Evolutionary conservation across 2,329 filamentous ascomycete genomes (phyloP), one percentile per base, ranked within the genome.

Genomic region (Cyphellophora attinorum): DNA sequence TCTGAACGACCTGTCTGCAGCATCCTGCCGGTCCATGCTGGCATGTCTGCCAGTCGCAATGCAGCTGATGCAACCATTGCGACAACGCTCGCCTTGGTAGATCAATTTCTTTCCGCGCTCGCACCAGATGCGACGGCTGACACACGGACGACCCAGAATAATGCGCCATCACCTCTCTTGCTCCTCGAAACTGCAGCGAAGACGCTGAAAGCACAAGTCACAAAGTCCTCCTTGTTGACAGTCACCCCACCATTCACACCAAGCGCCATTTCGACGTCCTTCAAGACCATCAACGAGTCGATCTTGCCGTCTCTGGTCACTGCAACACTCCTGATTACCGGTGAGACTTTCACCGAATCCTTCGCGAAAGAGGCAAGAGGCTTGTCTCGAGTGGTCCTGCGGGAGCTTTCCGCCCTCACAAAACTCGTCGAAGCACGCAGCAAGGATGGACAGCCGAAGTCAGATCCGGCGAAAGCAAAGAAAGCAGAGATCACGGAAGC

Each of bases 171-270:
- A 35, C 56, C 60, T n/a, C 70, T 94, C 15, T 62, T 75, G 11
- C 69, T 89, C 38, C 75, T 88, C 19, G 72, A 74, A 48, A 80
- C 88, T 49, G 72, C 82, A 0, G 74, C 84, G 1, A 73, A 70
- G 16, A 68, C 93, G 4, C 74, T 94, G 39, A 79, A 76, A 54
- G 84, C 86, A 0, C 85, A 95, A 53, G 74, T 79, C 2, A 94
- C 86, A 5, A 94, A 93, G 44, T 69, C 95, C 16, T 89, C 84
- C 0, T 77, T 95, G 1, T 72, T 96, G 10, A 74, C 91, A 2
- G 81, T 93, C 51, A 94, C 84, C 51, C 73, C 84, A 12, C 88
- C 89, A 1, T 93, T 93, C 47, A 91, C 86, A 0, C 78, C 84
- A 0, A 77, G 79, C 1, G 88, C 85, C 4, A 68, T 93, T 19